Evolutionary conservation across 805 yeast genomes (phyloP).

Genomic region (Yamadazyma kitorensis): DNA sequence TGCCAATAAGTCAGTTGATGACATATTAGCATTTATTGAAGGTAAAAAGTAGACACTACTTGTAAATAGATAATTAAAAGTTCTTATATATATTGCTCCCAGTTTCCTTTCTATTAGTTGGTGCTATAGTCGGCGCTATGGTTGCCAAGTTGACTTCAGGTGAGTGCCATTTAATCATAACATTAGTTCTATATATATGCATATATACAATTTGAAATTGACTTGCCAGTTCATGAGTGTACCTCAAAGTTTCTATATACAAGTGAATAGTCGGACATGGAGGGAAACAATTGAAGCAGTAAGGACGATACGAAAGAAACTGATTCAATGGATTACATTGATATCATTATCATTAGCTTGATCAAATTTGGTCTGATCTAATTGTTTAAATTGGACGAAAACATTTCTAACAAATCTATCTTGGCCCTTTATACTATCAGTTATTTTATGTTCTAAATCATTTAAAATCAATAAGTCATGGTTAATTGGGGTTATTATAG

Average conservation of each 20-base stretch:
- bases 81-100: not conserved
- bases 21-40: slow-evolving; percentile 67
- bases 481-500: slow-evolving; percentile 22
- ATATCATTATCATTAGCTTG: slow-evolving; percentile 6
- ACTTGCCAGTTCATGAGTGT: no score
- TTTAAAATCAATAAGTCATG: slow-evolving; percentile 29
- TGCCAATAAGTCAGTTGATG: slow-evolving; percentile 67
- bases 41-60: slow-evolving; percentile 34
- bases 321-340: no score
- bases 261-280: no score
- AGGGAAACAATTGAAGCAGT: no score
- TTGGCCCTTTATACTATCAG: slow-evolving; percentile 31
- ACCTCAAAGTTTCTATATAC: no score
- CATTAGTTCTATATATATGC: no score
- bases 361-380: slow-evolving; percentile 3
- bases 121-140: no score
- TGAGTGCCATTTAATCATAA: no score
- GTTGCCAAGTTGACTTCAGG: no score
- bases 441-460: slow-evolving; percentile 29
- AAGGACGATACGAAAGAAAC: no score
- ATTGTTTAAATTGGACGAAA: slow-evolving; percentile 13
- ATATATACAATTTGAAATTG: no score
- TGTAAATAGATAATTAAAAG: slow-evolving; percentile 8
- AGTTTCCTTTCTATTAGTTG: not conserved
- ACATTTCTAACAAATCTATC: slow-evolving; percentile 45